Conservation (phyloP, 768 basidiomycete species). For the Rhizopogon vulgaris region DNA sequence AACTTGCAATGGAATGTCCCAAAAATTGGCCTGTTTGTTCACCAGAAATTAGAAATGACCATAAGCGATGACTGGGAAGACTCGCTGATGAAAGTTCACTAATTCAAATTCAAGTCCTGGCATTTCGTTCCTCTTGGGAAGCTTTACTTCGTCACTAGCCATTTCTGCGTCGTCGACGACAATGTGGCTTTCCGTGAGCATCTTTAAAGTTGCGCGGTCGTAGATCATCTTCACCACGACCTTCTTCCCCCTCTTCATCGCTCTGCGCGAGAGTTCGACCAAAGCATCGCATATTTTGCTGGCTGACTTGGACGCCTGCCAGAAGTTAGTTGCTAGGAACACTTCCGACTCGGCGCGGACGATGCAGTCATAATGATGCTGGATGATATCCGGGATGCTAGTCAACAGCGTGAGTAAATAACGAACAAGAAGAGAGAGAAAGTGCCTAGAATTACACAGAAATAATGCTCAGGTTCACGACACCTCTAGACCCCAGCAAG, state of each 20-base stretch:
- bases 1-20: constrained; percentile 74
- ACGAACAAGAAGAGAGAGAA: background rate
- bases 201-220: constrained; percentile 58
- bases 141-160: constrained; percentile 36
- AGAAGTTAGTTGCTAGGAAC: constrained; percentile 63
- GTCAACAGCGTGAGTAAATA: constrained; percentile 5
- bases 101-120: constrained; percentile 57
- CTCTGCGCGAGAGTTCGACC: constrained; percentile 43
- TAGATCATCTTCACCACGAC: constrained; percentile 65
- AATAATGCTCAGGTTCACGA: constrained; percentile 56
- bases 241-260: constrained; percentile 37
- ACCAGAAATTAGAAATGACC: constrained; percentile 14
- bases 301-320: constrained; percentile 47
- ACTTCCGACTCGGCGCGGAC: constrained; percentile 58
- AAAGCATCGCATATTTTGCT: constrained; percentile 46
- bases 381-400: constrained; percentile 68
- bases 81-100: constrained; percentile 44
- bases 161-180: constrained; percentile 41
- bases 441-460: constrained; percentile 35
- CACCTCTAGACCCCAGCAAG: constrained; percentile 56
- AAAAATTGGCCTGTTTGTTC: constrained; percentile 34
- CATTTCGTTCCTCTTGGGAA: constrained; percentile 51
- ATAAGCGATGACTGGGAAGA: background rate
- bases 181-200: constrained; percentile 39
- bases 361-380: constrained; percentile 60